Conservation (phyloP, 352 stramenopile genomes). For the Globisporangium mamillatum region DNA sequence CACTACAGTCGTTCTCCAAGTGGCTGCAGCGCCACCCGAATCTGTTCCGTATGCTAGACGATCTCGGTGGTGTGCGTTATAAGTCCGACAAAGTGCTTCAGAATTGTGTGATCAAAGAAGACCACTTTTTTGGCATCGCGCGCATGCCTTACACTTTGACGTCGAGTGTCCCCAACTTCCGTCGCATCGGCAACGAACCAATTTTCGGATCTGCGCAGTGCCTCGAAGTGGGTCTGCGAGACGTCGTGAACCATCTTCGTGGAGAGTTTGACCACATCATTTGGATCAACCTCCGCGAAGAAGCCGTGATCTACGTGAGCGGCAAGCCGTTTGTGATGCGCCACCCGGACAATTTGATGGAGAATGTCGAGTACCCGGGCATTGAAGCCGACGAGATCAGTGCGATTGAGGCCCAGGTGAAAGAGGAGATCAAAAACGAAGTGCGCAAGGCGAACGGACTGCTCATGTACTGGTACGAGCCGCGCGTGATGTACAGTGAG, state of each 20-base stretch:
- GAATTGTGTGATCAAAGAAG: constrained; percentile 84
- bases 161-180: constrained; percentile 82
- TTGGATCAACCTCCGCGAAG: constrained; percentile 90
- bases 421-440: constrained; percentile 78
- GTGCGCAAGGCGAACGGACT: constrained; percentile 70
- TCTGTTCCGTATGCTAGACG: constrained; percentile 72
- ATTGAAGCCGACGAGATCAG: constrained; percentile 89
- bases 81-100: constrained; percentile 80
- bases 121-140: constrained; percentile 86
- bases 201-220: constrained; percentile 86
- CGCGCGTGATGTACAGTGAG: constrained; percentile 69
- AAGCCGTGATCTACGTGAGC: constrained; percentile 89
- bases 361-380: constrained; percentile 86
- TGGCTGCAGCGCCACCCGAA: constrained; percentile 76
- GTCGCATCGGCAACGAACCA: constrained; percentile 69
- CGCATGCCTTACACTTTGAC: constrained; percentile 65
- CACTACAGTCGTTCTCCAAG: constrained; percentile 65
- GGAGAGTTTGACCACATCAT: constrained; percentile 66
- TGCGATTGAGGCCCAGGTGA: constrained; percentile 80
- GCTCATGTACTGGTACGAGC: constrained; percentile 87
- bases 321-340: constrained; percentile 86
- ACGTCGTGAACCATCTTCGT: constrained; percentile 60
- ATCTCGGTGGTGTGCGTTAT: constrained; percentile 76
- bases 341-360: constrained; percentile 71
- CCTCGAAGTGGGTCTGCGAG: constrained; percentile 66